Base-by-base conservation (phyloP, 345 rosid genomes). In the Reutealis trisperma region DNA sequence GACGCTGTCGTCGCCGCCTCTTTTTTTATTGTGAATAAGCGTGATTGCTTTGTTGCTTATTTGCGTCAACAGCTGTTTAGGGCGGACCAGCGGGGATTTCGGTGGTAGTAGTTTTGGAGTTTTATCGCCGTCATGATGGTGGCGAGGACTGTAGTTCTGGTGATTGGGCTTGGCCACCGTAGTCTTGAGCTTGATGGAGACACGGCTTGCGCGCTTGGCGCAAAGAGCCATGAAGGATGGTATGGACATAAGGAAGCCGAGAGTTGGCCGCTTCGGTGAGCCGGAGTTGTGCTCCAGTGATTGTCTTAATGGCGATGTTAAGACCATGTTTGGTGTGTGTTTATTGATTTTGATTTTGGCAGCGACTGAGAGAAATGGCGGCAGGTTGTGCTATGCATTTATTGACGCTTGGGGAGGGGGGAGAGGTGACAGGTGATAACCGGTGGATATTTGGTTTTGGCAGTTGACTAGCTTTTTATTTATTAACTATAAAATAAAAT, bases 191-290 rank as follows among this genome's bases (percentile, higher is more conserved):
- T 86, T 86, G 52, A 55, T 87, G 0, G 98, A 87, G 68, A 85
- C 71, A 59, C 80, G 85, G 55, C 75, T 59, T 2, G 91, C 92
- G 32, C 84, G 88, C 85, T 86, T 92, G 71, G 94, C 88, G 72
- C 90, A 87, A 34, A 85, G 58, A 73, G 88, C 84, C 88, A 85
- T 76, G 59, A 90, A 72, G 41, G 82, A 76, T 2, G 84, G 78
- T 8, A 87, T 7, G 42, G 94, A 84, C 32, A 89, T 24, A 52
- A 88, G 63, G 62, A 90, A 82, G 67, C 79, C 77, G 63, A 79
- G 22, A 4, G 81, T 75, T 32, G 85, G 74, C 49, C 84, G 87
- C 84, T 86, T 87, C 16, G 82, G 75, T 0, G 85, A 72, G 12
- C 59, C 59, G 22, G 77, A n/a, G 81, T 72, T 58, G 81, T 34